These are phyloP conservation scores for Venturia effusa DNA, from an alignment of 2,329 filamentous ascomycete genomes.

Conservation along the genomic window DNA sequence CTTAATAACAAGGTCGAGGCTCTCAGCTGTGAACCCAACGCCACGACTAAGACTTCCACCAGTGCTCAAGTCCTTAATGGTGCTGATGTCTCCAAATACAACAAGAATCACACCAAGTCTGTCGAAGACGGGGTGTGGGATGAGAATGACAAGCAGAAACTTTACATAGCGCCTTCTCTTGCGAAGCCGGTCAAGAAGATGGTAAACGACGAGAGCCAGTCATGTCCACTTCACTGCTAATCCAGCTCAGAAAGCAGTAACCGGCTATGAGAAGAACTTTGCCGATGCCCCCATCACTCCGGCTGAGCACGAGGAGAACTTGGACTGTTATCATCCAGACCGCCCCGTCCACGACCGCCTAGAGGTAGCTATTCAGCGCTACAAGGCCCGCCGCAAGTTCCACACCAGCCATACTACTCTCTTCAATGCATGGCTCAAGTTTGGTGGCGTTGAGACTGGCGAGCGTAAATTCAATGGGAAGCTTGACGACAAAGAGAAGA, in stretches of 20 bases:
- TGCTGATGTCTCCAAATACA: too few species aligned
- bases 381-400: slow-evolving; percentile 64
- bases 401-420: slow-evolving; percentile 49
- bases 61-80: too few species aligned
- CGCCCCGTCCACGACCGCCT: slow-evolving; percentile 50
- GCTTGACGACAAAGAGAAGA: slow-evolving; percentile 43
- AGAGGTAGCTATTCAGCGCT: slow-evolving; percentile 75
- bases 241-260: slow-evolving; percentile 22
- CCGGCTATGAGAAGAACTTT: slow-evolving; percentile 55
- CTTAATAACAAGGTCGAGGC: too few species aligned
- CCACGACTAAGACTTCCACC: too few species aligned
- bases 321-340: slow-evolving; percentile 47
- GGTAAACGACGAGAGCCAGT: neutral
- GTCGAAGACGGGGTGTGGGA: neutral
- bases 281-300: slow-evolving; percentile 71
- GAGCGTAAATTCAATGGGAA: slow-evolving; percentile 53
- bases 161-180: neutral
- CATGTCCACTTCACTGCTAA: neutral
- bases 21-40: too few species aligned
- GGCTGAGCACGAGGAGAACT: slow-evolving; percentile 54
- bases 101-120: too few species aligned
- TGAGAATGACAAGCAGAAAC: neutral
- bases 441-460: slow-evolving; percentile 62
- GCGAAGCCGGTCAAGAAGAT: neutral
- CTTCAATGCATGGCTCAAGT: slow-evolving; percentile 70